Conservation (phyloP, 495 filamentous ascomycete genomes). For the Xeromyces bisporus region DNA sequence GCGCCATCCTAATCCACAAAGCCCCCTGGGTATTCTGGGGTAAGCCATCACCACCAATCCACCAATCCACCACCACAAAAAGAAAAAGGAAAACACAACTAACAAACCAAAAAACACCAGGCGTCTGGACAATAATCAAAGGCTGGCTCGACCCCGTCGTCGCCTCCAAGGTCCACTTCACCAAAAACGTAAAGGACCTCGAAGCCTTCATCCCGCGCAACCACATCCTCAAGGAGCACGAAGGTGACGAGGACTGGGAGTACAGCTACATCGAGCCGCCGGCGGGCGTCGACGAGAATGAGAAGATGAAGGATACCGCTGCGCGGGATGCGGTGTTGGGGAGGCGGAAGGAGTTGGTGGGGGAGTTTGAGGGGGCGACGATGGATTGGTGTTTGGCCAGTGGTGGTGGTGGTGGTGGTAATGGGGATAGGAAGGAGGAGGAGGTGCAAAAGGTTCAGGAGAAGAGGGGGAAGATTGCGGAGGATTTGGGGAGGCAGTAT, state of each 20-base stretch:
- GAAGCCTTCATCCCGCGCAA: constrained; percentile 50
- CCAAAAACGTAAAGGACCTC: constrained; percentile 58
- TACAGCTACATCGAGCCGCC: constrained; percentile 74
- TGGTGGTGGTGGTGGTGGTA: constrained; percentile 19
- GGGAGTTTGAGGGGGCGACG: constrained; percentile 50
- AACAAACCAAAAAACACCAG: constrained; percentile 14
- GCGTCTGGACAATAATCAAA: constrained; percentile 70
- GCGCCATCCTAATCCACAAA: constrained; percentile 78
- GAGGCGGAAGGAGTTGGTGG: constrained; percentile 42
- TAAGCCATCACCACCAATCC: constrained; percentile 17
- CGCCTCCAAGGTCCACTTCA: constrained; percentile 86
- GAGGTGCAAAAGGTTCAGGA: constrained; percentile 26
- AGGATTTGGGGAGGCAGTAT: constrained; percentile 53
- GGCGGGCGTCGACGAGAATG: constrained; percentile 53
- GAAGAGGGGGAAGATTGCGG: constrained; percentile 42
- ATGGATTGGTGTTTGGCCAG: no score
- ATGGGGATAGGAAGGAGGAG: constrained; percentile 19
- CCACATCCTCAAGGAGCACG: constrained; percentile 59
- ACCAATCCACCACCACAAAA: background rate
- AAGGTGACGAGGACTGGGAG: constrained; percentile 64
- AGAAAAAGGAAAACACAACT: constrained; percentile 1
- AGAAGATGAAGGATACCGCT: constrained; percentile 43
- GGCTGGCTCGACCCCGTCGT: constrained; percentile 96
- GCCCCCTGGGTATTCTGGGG: constrained; percentile 90
- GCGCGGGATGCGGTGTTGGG: constrained; percentile 39